These are phyloP conservation scores for Spathaspora arborariae DNA, from an alignment of 805 yeast species.

Conservation along the genomic window DNA sequence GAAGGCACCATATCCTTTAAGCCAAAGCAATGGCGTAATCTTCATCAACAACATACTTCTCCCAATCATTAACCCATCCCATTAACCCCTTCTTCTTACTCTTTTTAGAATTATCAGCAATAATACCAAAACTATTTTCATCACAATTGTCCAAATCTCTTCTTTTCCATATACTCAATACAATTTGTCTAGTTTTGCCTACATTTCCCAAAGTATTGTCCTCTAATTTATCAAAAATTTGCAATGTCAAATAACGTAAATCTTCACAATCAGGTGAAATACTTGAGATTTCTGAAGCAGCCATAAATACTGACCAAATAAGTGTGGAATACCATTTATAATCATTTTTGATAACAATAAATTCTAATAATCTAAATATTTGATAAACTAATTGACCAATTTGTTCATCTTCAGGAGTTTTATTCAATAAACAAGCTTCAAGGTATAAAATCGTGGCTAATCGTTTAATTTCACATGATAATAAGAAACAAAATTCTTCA, in stretches of 20 bases:
- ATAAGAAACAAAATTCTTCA: slow-evolving; percentile 23
- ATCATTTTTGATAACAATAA: slow-evolving; percentile 21
- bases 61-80: slow-evolving; percentile 28
- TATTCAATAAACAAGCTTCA: slow-evolving; percentile 23
- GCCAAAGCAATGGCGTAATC: slow-evolving; percentile 21
- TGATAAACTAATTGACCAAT: slow-evolving; percentile 14
- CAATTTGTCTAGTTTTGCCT: slow-evolving; percentile 17
- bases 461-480: slow-evolving; percentile 26
- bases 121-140: slow-evolving; percentile 15
- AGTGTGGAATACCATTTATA: slow-evolving; percentile 28
- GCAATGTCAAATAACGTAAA: slow-evolving; percentile 21
- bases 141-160: slow-evolving; percentile 22
- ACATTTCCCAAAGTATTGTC: slow-evolving; percentile 25
- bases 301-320: slow-evolving; percentile 26
- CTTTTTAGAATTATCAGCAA: slow-evolving; percentile 4
- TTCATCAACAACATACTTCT: slow-evolving; percentile 23
- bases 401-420: slow-evolving; percentile 18
- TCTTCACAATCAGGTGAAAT: slow-evolving; percentile 21
- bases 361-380: slow-evolving; percentile 18
- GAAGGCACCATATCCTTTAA: slow-evolving; percentile 2
- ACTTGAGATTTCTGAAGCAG: slow-evolving; percentile 22
- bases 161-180: slow-evolving; percentile 24
- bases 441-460: slow-evolving; percentile 20
- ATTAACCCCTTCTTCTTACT: slow-evolving; percentile 11
- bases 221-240: slow-evolving; percentile 22